Conservation (phyloP, 1,284 basidiomycete species). For the Leccinum fallax region DNA sequence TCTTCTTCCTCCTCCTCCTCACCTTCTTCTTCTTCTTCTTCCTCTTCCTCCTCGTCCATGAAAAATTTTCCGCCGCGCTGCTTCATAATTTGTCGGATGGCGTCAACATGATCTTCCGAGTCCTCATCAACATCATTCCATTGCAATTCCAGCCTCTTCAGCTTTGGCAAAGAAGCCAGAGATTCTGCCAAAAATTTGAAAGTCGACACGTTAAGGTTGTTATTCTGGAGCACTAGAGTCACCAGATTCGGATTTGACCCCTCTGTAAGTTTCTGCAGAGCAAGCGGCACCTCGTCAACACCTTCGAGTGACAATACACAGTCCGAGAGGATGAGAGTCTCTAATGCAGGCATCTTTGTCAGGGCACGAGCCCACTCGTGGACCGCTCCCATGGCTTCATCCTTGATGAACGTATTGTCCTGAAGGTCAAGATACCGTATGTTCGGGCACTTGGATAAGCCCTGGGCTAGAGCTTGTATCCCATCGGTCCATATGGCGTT, state of each 20-base stretch:
- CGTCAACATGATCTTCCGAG: conserved; percentile 66
- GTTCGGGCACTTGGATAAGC: conserved; percentile 68
- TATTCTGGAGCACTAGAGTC: conserved; percentile 84
- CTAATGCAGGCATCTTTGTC: conserved; percentile 70
- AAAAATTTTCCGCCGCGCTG: conserved; percentile 66
- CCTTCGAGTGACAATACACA: conserved; percentile 78
- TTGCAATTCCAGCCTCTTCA: conserved; percentile 80
- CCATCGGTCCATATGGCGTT: conserved; percentile 98
- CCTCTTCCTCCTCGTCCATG: conserved; percentile 72
- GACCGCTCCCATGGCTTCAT: conserved; percentile 57
- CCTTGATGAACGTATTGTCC: conserved; percentile 91
- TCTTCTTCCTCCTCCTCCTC: conserved; percentile 29
- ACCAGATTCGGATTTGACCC: conserved; percentile 79
- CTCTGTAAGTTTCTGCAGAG: conserved; percentile 65
- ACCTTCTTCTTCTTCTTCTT: conserved; percentile 18
- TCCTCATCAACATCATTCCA: conserved; percentile 88
- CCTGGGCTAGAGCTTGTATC: conserved; percentile 79
- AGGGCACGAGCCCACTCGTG: conserved; percentile 78
- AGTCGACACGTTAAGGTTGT: conserved; percentile 79
- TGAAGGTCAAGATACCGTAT: conserved; percentile 89
- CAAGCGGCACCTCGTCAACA: conserved; percentile 64
- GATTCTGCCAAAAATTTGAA: conserved; percentile 70
- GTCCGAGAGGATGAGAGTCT: conserved; percentile 88
- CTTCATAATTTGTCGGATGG: conserved; percentile 63
- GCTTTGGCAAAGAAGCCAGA: conserved; percentile 59